Conservation (phyloP, 208 protist genomes). For the Leishmania arabica region DNA sequence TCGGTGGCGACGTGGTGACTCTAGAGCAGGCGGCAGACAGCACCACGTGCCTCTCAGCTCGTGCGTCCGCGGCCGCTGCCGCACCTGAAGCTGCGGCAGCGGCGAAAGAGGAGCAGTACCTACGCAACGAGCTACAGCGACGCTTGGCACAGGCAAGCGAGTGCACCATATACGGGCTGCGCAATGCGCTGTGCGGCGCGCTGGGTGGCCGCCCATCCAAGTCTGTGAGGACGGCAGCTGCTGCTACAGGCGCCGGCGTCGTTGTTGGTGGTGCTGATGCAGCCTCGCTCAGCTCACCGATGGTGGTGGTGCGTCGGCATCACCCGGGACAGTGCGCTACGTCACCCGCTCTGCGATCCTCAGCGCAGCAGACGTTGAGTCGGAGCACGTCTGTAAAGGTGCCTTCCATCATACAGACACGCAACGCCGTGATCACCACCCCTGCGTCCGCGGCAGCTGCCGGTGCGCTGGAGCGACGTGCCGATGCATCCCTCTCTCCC, state of each 20-base stretch:
- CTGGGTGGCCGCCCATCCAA: neutral
- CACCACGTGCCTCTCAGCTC: neutral
- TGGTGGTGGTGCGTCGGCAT: neutral
- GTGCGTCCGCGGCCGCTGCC: neutral
- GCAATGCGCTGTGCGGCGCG: neutral
- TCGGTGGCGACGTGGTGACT: neutral
- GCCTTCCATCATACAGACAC: neutral
- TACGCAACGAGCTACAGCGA: conserved; percentile 11
- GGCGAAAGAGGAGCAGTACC: neutral
- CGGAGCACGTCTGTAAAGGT: neutral
- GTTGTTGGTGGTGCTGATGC: neutral
- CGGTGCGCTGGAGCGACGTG: neutral
- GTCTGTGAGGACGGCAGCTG: neutral
- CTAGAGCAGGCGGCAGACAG: neutral
- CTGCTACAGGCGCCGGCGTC: neutral
- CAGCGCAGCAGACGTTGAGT: neutral
- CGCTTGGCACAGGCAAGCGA: conserved; percentile 7
- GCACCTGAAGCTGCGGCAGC: neutral
- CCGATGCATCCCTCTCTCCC: neutral
- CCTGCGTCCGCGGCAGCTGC: neutral
- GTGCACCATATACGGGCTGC: conserved; percentile 7
- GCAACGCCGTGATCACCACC: neutral
- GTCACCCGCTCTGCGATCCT: neutral
- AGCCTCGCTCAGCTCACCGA: neutral
- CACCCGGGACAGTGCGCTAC: neutral